Evolutionary conservation across 108 stramenopile genomes (phyloP).

Genomic region (Phaeodactylum tricornutum): DNA sequence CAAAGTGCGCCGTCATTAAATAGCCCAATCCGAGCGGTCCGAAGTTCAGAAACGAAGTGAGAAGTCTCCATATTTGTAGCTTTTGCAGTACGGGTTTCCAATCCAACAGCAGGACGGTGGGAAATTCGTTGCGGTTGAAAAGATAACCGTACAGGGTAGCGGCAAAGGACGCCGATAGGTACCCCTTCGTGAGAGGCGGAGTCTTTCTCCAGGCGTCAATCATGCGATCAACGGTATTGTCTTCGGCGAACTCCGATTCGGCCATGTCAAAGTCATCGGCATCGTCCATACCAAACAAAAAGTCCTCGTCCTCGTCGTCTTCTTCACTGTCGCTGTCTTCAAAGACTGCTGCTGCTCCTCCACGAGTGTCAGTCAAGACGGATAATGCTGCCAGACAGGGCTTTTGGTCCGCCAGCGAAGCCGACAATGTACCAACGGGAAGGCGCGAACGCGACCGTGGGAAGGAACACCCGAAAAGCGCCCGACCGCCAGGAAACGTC

Average conservation of each 20-base stretch:
- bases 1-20: slow-evolving; percentile 77
- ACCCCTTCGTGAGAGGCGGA: slow-evolving; percentile 86
- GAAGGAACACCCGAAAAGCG: too few species aligned
- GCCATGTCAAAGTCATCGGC: slow-evolving; percentile 30
- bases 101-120: slow-evolving; percentile 57
- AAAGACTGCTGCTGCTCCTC: too few species aligned
- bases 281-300: slow-evolving; percentile 48
- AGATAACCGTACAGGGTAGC: slow-evolving; percentile 55
- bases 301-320: slow-evolving; percentile 40
- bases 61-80: slow-evolving; percentile 81
- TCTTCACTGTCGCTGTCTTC: slow-evolving; percentile 13
- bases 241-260: slow-evolving; percentile 72
- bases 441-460: too few species aligned
- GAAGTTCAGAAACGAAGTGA: slow-evolving; percentile 85
- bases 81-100: slow-evolving; percentile 55
- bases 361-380: too few species aligned
- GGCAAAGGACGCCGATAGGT: slow-evolving; percentile 61
- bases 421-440: too few species aligned
- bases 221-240: slow-evolving; percentile 38
- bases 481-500: too few species aligned
- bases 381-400: too few species aligned
- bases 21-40: slow-evolving; percentile 81
- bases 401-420: too few species aligned
- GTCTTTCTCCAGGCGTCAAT: slow-evolving; percentile 58
- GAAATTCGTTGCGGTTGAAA: slow-evolving; percentile 70